Conservation (phyloP, 345 rosid genomes). For the Eucalyptus albens region DNA sequence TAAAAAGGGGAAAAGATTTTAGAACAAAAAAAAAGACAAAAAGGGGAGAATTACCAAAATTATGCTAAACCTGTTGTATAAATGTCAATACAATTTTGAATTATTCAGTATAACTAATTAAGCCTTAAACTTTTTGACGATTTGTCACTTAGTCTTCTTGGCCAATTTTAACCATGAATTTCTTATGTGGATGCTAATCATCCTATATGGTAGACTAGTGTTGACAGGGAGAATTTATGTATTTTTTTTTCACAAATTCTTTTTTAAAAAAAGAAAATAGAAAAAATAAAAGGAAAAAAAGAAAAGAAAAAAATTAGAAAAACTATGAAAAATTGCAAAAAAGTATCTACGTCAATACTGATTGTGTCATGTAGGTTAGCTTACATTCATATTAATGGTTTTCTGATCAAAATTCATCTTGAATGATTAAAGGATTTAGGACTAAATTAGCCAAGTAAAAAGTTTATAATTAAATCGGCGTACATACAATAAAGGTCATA, state of each 20-base stretch:
- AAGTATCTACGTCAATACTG: rapidly evolving
- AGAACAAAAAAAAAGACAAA: too few relatives aligned
- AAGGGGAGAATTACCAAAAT: too few relatives aligned
- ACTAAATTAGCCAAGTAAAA: neutral
- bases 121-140: rapidly evolving
- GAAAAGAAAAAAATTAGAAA: neutral
- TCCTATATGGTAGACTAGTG: rapidly evolving
- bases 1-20: too few relatives aligned
- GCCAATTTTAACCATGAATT: neutral
- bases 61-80: too few relatives aligned
- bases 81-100: rapidly evolving
- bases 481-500: rapidly evolving
- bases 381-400: too few relatives aligned
- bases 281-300: neutral
- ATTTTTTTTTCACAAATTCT: too few relatives aligned
- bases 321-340: neutral
- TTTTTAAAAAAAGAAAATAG: too few relatives aligned
- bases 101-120: rapidly evolving
- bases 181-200: rapidly evolving
- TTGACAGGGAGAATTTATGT: too few relatives aligned
- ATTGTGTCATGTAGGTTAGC: rapidly evolving
- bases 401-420: rapidly evolving
- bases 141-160: neutral
- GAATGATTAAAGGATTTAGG: rapidly evolving
- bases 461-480: rapidly evolving